These are phyloP conservation scores for Plasmodium fragile DNA, from an alignment of 169 alveolate species.

Conservation along the genomic window DNA sequence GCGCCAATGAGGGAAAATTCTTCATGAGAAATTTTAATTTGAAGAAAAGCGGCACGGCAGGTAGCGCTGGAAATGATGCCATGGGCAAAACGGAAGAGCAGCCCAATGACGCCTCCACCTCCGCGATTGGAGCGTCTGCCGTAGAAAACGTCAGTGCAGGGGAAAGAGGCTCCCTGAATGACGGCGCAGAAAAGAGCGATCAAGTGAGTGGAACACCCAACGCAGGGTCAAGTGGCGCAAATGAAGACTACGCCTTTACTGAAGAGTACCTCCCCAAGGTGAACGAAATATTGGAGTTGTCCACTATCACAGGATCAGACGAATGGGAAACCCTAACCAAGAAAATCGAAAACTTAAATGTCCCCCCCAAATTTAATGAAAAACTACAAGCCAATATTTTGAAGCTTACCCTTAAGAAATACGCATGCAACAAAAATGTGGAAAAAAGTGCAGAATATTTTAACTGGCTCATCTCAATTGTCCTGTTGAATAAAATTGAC, in stretches of 20 bases:
- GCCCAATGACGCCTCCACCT: not conserved
- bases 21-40: slow-evolving; percentile 15
- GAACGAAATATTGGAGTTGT: slow-evolving; percentile 50
- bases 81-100: not conserved
- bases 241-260: slow-evolving; percentile 25
- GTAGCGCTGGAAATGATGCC: not conserved
- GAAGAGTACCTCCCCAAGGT: slow-evolving; percentile 62
- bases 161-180: not conserved
- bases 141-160: not conserved
- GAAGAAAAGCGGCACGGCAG: not conserved
- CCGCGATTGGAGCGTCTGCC: too few species aligned
- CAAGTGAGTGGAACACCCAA: not conserved
- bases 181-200: not conserved
- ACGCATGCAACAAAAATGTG: slow-evolving; percentile 73
- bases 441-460: slow-evolving; percentile 47
- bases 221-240: not conserved
- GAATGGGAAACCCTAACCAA: slow-evolving; percentile 55
- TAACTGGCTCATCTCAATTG: slow-evolving; percentile 51
- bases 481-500: slow-evolving; percentile 50
- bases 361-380: slow-evolving; percentile 59
- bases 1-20: slow-evolving; percentile 12
- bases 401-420: slow-evolving; percentile 60
- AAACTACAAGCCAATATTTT: slow-evolving; percentile 45
- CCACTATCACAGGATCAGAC: slow-evolving; percentile 13
- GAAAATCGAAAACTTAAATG: slow-evolving; percentile 50